phyloP scores from a whole-genome alignment of 176 grass and related monocot genomes.

The Oryza meyeriana region DNA sequence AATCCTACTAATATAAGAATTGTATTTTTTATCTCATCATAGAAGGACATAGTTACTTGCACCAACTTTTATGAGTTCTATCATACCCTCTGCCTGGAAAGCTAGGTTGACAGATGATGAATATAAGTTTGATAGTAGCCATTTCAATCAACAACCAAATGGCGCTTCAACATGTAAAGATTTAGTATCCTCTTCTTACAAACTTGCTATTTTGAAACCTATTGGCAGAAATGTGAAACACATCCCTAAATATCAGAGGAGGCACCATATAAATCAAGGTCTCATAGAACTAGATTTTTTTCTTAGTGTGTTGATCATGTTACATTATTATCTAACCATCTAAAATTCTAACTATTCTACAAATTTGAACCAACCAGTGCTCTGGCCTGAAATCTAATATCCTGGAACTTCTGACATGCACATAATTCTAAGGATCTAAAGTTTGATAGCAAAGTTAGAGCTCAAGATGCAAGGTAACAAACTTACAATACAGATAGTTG shows the following conservation, averaged over 20 bases:
- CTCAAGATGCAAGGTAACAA: not conserved
- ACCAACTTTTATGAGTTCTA: not conserved
- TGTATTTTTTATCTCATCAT: not conserved
- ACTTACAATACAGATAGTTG: too few relatives aligned
- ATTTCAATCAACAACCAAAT: not conserved
- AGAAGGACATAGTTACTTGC: not conserved
- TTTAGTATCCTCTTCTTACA: not conserved
- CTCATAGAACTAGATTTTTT: not conserved
- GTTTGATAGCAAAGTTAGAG: not conserved
- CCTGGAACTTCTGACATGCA: not conserved
- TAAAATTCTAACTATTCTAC: not conserved
- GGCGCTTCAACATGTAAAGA: not conserved
- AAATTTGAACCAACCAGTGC: not conserved
- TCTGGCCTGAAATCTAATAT: not conserved
- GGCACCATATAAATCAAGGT: too few relatives aligned
- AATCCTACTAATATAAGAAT: constrained; percentile 8
- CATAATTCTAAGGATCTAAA: not conserved
- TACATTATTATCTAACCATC: not conserved
- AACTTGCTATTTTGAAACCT: not conserved
- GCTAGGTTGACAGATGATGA: not conserved
- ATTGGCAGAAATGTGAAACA: too few relatives aligned
- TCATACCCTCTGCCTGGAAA: not conserved
- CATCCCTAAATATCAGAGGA: too few relatives aligned
- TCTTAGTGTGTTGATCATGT: not conserved
- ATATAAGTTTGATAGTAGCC: not conserved